Conservation (phyloP, 2,329 filamentous ascomycete genomes). For the Chaetomium olivaceum region DNA sequence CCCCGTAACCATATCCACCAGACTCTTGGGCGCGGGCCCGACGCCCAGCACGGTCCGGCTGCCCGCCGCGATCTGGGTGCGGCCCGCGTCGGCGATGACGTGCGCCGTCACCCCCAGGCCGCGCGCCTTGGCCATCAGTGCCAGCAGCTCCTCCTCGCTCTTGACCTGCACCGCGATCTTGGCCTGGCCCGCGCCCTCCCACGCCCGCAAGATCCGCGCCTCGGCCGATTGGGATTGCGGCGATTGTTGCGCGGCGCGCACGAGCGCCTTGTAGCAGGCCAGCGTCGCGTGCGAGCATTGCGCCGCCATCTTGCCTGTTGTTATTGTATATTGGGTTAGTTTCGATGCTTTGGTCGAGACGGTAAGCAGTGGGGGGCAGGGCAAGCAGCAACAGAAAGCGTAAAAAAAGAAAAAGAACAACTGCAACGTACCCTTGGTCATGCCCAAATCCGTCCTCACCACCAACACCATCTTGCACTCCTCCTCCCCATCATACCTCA, state of each 20-base stretch:
- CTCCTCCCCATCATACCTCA: constrained; percentile 54
- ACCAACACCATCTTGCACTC: constrained; percentile 95
- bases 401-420: not conserved
- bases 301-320: constrained; percentile 90
- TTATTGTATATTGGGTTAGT: too few relatives aligned
- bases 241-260: constrained; percentile 53
- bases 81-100: constrained; percentile 90
- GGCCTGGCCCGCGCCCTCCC: constrained; percentile 84
- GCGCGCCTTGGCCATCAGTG: constrained; percentile 73
- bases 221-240: constrained; percentile 49
- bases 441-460: constrained; percentile 89
- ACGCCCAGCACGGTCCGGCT: constrained; percentile 90
- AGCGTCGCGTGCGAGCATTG: constrained; percentile 96
- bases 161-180: constrained; percentile 93
- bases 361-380: too few relatives aligned
- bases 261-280: constrained; percentile 89
- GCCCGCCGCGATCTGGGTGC: constrained; percentile 93
- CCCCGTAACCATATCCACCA: constrained; percentile 84
- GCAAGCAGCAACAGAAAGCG: not conserved
- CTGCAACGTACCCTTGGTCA: constrained; percentile 81
- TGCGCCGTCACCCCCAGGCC: constrained; percentile 84
- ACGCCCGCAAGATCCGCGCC: constrained; percentile 70
- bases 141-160: constrained; percentile 77
- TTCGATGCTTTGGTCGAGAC: too few relatives aligned
- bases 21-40: constrained; percentile 76